Evolutionary conservation across 2,329 filamentous ascomycete genomes (phyloP), one percentile per base, ranked within the genome.

Genomic region (Torrubiella hemipterigena): DNA sequence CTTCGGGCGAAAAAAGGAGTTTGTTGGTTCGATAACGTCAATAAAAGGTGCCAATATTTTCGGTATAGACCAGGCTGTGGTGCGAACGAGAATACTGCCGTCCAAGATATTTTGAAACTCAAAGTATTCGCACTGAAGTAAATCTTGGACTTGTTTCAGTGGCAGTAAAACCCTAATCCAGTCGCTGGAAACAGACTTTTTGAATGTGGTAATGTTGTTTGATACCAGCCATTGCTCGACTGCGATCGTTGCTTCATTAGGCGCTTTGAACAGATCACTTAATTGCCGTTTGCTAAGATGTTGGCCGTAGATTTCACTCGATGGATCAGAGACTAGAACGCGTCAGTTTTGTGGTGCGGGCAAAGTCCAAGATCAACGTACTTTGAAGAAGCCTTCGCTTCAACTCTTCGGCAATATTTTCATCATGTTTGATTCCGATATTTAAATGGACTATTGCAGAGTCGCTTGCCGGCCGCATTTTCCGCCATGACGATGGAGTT

Each of bases 61-160:
- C 2, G 33, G 33, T 2, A 35, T 10, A 3, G 33, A 35, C 33
- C 33, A 35, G 4, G 31, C 29, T 8, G 20, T 21, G 14, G 33
- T 35, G 13, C 33, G 29, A 4, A 35, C 23, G 10, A 35, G 19
- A 9, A 31, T 4, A 3, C 24, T 16, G 3, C 29, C 29, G 24
- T 35, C 28, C 6, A 15, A 24, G 4, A 20, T 16, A n/a, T 35
- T 30, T 17, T 17, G 13, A 27, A 32, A 35, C 33, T 35, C 33
- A 31, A 23, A 31, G 22, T 35, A 35, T 6, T 19, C 24, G 29
- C 28, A 31, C 15, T 28, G 9, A n/a, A 35, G 33, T 12, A 35
- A 16, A 6, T 23, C 10, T 27, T 35, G 23, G 6, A n/a, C 29
- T n/a, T 35, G 21, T 8, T 24, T 21, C 7, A 31, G 10, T 3